Conservation (phyloP, 2,329 filamentous ascomycete genomes). For the Thermothelomyces thermophilus region DNA sequence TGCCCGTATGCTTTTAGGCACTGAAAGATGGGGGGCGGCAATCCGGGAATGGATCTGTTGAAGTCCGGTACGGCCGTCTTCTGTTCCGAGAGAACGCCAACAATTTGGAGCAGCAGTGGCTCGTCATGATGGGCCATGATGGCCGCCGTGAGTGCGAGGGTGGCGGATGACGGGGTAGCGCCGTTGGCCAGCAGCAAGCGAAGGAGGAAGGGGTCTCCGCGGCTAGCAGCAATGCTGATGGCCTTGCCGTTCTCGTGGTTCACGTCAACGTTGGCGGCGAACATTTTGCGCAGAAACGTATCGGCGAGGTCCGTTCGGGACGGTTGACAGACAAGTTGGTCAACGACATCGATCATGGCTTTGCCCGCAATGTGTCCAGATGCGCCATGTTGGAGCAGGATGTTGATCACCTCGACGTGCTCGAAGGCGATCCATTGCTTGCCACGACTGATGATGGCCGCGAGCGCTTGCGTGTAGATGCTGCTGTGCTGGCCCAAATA, state of each 20-base stretch:
- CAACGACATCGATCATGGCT: slow-evolving; percentile 23
- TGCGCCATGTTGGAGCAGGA: slow-evolving; percentile 23
- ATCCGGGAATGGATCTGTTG: slow-evolving; percentile 19
- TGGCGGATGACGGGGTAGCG: slow-evolving; percentile 17
- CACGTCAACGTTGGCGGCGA: slow-evolving; percentile 21
- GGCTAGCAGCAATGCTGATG: slow-evolving; percentile 19
- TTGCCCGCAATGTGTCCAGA: slow-evolving; percentile 16
- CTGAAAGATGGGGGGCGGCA: slow-evolving; percentile 20
- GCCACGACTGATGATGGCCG: slow-evolving; percentile 18
- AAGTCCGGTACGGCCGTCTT: slow-evolving; percentile 17
- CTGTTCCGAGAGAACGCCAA: slow-evolving; percentile 15
- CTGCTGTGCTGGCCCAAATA: slow-evolving; percentile 14
- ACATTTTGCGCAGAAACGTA: slow-evolving; percentile 18
- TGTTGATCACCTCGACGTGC: slow-evolving; percentile 22
- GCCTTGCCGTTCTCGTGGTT: slow-evolving; percentile 25
- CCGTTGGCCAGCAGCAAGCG: slow-evolving; percentile 17
- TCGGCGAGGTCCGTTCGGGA: slow-evolving; percentile 16
- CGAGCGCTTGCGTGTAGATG: slow-evolving; percentile 22
- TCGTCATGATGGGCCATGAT: slow-evolving; percentile 23
- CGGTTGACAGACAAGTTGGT: slow-evolving; percentile 19
- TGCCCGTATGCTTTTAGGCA: slow-evolving; percentile 22
- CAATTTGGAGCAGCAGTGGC: slow-evolving; percentile 13
- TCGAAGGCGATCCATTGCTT: slow-evolving; percentile 25
- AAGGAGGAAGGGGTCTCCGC: slow-evolving; percentile 20
- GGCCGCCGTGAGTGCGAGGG: slow-evolving; percentile 19